Percentiles rank a stretch among this genome's conserved stretches.
Evolutionary conservation across 1,139 yeast genomes (phyloP).

Genomic region (Blastobotrys persicus): DNA sequence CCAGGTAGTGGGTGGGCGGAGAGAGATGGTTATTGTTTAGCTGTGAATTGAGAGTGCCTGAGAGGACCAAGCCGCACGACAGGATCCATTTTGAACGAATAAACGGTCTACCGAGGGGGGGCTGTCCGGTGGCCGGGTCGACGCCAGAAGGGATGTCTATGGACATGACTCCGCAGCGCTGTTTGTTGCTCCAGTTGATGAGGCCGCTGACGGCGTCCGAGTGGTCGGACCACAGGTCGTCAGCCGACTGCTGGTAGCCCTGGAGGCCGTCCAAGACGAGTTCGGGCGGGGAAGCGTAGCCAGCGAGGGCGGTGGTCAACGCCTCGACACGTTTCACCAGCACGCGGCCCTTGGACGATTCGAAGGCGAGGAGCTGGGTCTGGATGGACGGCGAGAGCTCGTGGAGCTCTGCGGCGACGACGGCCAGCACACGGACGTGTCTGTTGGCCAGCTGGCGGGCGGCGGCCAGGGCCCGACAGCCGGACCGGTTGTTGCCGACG

Average conservation of each 20-base stretch:
- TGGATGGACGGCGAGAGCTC: constrained; percentile 34
- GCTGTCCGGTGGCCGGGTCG: constrained; percentile 74
- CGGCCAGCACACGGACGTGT: constrained; percentile 66
- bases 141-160: constrained; percentile 82
- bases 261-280: constrained; percentile 77
- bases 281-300: constrained; percentile 72
- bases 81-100: constrained; percentile 53
- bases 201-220: constrained; percentile 46
- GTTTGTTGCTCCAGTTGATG: constrained; percentile 64
- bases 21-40: constrained; percentile 45
- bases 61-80: constrained; percentile 72
- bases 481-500: constrained; percentile 72
- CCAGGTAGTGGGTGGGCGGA: constrained; percentile 52
- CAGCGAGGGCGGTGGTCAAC: constrained; percentile 40
- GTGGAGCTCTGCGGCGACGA: constrained; percentile 43
- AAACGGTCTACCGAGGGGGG: constrained; percentile 11
- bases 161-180: constrained; percentile 55
- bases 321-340: constrained; percentile 40
- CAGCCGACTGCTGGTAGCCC: constrained; percentile 73
- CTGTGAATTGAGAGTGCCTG: constrained; percentile 51
- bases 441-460: constrained; percentile 79
- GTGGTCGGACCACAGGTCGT: constrained; percentile 50
- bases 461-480: constrained; percentile 72
- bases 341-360: constrained; percentile 52
- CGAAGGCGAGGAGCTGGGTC: constrained; percentile 54